Evolutionary conservation across 2,329 filamentous ascomycete genomes (phyloP).

Genomic region (Ceratocystis alfenasii): DNA sequence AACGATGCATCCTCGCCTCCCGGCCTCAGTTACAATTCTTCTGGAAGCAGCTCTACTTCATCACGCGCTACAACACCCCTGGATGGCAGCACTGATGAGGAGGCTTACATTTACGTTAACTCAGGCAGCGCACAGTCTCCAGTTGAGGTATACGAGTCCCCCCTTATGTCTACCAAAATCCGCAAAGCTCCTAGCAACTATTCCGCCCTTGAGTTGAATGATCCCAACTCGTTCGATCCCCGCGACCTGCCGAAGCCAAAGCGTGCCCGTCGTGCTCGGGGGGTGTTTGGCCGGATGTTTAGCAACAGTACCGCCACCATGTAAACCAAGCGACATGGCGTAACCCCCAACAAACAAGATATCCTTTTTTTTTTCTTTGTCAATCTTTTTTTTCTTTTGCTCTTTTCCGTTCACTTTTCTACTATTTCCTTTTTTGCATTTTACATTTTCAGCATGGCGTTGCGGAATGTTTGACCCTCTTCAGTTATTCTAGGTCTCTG

Average conservation of each 20-base stretch:
- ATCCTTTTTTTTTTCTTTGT: slow-evolving; percentile 5
- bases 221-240: slow-evolving; percentile 40
- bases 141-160: slow-evolving; percentile 35
- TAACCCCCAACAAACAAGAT: background rate
- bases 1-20: background rate
- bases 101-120: slow-evolving; percentile 27
- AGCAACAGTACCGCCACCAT: slow-evolving; percentile 35
- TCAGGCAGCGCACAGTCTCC: slow-evolving; percentile 40
- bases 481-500: background rate
- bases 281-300: slow-evolving; percentile 44
- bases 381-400: background rate
- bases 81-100: slow-evolving; percentile 34
- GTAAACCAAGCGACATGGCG: slow-evolving; percentile 24
- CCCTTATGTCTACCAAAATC: slow-evolving; percentile 27
- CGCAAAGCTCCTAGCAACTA: slow-evolving; percentile 27
- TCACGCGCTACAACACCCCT: slow-evolving; percentile 43
- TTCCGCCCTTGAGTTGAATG: slow-evolving; percentile 42
- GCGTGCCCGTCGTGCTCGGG: slow-evolving; percentile 37
- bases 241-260: slow-evolving; percentile 39
- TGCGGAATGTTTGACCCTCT: background rate
- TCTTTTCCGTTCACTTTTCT: slow-evolving; percentile 10
- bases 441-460: slow-evolving; percentile 9
- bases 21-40: slow-evolving; percentile 36
- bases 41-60: slow-evolving; percentile 36
- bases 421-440: background rate